Percentiles rank a stretch among this genome's conserved stretches.
Conservation (phyloP, 371 early-diverging fungal species). For the Paraphysoderma sedebokerense region DNA sequence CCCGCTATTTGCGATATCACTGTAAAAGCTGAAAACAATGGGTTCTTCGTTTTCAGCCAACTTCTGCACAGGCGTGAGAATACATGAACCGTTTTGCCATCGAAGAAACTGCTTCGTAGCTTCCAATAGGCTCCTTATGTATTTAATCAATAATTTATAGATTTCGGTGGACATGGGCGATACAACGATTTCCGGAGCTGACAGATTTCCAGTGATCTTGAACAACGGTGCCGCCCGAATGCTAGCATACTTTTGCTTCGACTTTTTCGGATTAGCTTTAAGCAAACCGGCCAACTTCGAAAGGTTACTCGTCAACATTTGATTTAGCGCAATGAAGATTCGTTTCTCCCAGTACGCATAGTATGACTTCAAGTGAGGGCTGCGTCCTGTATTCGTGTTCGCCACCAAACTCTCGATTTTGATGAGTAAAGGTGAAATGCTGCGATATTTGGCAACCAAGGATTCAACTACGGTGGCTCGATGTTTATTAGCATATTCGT, state of each 20-base stretch:
- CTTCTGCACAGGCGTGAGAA: conserved; percentile 29
- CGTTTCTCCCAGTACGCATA: conserved; percentile 31
- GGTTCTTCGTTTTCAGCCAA: conserved; percentile 28
- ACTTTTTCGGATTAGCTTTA: conserved; percentile 1
- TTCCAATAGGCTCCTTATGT: conserved; percentile 29
- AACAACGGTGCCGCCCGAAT: conserved; percentile 19
- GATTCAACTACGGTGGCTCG: conserved; percentile 16
- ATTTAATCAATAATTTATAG: conserved; percentile 31
- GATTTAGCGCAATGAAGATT: conserved; percentile 24
- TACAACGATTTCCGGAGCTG: conserved; percentile 34
- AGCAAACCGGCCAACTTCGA: conserved; percentile 13
- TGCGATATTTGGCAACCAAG: conserved; percentile 27
- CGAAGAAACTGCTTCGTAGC: conserved; percentile 33
- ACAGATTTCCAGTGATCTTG: conserved; percentile 27
- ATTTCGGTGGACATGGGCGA: conserved; percentile 30
- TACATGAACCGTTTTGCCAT: conserved; percentile 37
- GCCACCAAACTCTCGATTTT: conserved; percentile 40
- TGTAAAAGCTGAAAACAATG: conserved; percentile 28
- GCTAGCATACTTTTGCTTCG: background rate
- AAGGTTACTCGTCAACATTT: conserved; percentile 33
- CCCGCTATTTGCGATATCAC: conserved; percentile 22
- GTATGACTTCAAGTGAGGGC: conserved; percentile 26
- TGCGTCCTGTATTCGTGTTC: conserved; percentile 33
- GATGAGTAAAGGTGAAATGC: conserved; percentile 34
- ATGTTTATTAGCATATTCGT: conserved; percentile 28